Base-by-base conservation (phyloP, 495 filamentous ascomycete species). In the Barbatosphaeria neglecta region DNA sequence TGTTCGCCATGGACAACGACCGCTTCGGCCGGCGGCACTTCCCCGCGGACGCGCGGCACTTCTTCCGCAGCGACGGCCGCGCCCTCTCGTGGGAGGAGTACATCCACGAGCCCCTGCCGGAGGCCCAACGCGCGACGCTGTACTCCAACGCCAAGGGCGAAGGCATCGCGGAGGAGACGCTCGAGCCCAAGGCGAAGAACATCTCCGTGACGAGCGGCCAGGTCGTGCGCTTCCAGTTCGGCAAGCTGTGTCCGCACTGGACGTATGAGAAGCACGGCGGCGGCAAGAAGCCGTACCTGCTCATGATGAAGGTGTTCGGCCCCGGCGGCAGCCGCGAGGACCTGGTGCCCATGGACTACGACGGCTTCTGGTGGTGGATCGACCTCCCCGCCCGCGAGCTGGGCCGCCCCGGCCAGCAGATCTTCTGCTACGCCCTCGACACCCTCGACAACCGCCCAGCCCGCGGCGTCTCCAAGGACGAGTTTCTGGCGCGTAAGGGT, bases 1-100 rank as follows among this genome's bases (percentile, higher is more conserved):
- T 74, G 55, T 98, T 98, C 63, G 83, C 75, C n/a, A 75, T 81
- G 60, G 64, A 73, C n/a, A 95, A 95, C 57, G 80, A 86, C 33
- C 76, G 83, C 17, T 93, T 98, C 53, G 88, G 88, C 0, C 59
- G 76, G 3, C 73, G 69, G 18, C 92, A 98, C 54, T 96, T 82
- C 60, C 90, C 92, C 0, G 45, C 51, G 2, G 75, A 96, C 50
- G 63, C 62, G n/a, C 53, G 55, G 9, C 67, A 84, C 28, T 86
- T 87, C 64, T 90, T 78, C 68, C 77, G 84, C 22, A 63, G 67
- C 13, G 72, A 72, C 22, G 65, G 67, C 4, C 48, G 66, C 9
- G 50, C 54, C 1, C 63, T 76, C 6, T 68, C 64, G 0, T 95
- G 87, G 87, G 83, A 89, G 55, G 83, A 92, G 54, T 95, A 95